A percentile compares a stretch with the other conserved stretches of the same genome.
Conservation (phyloP, 2,329 filamentous ascomycete species). For the Ascochyta rabiei region DNA sequence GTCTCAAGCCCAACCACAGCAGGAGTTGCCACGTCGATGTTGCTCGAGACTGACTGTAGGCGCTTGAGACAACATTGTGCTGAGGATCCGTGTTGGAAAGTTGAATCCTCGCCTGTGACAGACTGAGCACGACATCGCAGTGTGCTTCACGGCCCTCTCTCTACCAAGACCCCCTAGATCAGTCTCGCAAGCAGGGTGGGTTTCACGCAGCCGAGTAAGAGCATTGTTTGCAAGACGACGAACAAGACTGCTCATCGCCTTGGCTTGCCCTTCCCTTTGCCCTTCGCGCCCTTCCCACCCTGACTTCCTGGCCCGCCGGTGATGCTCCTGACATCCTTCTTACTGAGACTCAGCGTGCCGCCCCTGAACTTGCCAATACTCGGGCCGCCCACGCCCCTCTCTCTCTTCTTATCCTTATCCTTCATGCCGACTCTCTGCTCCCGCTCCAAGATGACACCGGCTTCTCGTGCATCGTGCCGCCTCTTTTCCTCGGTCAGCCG, state of each 20-base stretch:
- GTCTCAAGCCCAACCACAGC: no score
- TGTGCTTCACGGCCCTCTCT: no score
- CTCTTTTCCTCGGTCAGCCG: constrained; percentile 70
- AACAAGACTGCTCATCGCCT: not conserved
- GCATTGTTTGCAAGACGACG: no score
- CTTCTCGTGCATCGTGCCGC: constrained; percentile 81
- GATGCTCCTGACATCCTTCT: constrained; percentile 75
- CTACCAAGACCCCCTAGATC: no score
- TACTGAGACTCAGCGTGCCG: constrained; percentile 79
- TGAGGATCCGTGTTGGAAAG: no score
- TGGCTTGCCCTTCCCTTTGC: constrained; percentile 17
- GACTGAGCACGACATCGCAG: no score
- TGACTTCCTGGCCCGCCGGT: constrained; percentile 57
- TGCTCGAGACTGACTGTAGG: not conserved
- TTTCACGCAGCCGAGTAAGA: no score
- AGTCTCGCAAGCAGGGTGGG: no score
- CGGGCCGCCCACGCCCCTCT: constrained; percentile 73
- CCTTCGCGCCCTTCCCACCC: constrained; percentile 21
- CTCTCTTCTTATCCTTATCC: constrained; percentile 57
- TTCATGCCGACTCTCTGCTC: constrained; percentile 51
- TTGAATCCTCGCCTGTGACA: no score
- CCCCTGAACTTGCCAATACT: constrained; percentile 80
- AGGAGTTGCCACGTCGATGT: not conserved
- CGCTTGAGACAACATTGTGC: not conserved
- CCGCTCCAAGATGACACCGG: constrained; percentile 84